Evolutionary conservation across 257 asterid genomes (phyloP), one percentile per base, ranked within the genome.

Genomic region (Fraxinus quadrangulata): DNA sequence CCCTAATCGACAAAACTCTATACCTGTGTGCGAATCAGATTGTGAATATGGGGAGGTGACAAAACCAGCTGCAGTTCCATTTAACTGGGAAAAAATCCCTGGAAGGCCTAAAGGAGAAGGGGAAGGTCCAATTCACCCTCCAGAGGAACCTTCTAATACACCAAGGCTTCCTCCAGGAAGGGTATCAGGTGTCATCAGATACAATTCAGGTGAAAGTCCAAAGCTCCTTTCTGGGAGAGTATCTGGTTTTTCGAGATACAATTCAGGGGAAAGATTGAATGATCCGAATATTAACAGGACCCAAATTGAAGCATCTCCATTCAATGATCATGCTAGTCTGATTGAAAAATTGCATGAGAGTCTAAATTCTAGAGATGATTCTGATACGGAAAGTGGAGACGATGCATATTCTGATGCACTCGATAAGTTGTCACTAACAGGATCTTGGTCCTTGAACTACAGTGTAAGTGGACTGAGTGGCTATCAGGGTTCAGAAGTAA

Each of bases 51-150:
- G 81, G 59, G 94, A 81, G 75, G 88, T 90, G 54, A 81, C 96
- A 0, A 94, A 91, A 75, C 96, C 98, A 37, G 96, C 83, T 56
- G 81, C 98, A 24, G 94, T 94, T 71, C 98, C 98, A 2, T 94
- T 94, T 80, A 71, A 85, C 68, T 94, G 98, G 98, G 98, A 94
- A 81, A 84, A 88, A 76, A 83, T 82, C 74, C 98, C 98, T 5
- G 98, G 98, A 28, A 86, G 88, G 77, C 88, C 94, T 28, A 94
- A 90, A 78, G 83, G 79, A 26, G 92, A 86, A 40, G 63, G 36
- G 37, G 87, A 84, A 71, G 81, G 78, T 67, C 87, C 45, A 61
- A 33, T 75, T 5, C 86, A 75, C 24, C 82, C 83, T 14, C 88
- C 88, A n/a, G 89, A 86, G 42, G 88, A 87, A 61, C 80, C 87